Evolutionary conservation across 2,329 filamentous ascomycete genomes (phyloP).

Genomic region (Leptographium galeiforme): DNA sequence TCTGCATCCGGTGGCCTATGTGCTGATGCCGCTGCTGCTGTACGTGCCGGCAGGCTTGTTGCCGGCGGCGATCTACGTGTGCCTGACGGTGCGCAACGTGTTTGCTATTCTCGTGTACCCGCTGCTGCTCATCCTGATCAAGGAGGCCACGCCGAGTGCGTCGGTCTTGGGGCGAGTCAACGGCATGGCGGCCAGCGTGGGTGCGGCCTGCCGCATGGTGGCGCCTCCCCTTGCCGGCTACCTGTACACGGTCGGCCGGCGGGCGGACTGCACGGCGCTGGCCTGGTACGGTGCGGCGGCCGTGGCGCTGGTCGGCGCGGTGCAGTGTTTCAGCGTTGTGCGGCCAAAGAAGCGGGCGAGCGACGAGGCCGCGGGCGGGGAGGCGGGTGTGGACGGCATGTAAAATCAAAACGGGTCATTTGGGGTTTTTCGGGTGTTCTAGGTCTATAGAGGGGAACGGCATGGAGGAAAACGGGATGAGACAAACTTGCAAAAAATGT

Average conservation of each 20-base stretch:
- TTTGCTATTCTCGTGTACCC: conserved; percentile 53
- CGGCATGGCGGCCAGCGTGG: conserved; percentile 50
- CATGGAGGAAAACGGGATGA: neutral
- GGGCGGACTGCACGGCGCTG: conserved; percentile 43
- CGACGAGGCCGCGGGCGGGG: neutral
- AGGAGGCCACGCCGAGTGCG: conserved; percentile 46
- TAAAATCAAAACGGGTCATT: too few relatives aligned
- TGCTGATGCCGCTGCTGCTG: conserved; percentile 44
- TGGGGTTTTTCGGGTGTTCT: too few relatives aligned
- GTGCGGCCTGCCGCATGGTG: conserved; percentile 53
- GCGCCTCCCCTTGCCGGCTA: conserved; percentile 52
- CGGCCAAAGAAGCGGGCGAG: conserved; percentile 12
- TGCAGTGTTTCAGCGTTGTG: conserved; percentile 46
- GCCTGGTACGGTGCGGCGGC: conserved; percentile 51
- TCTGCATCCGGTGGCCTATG: conserved; percentile 48
- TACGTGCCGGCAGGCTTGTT: conserved; percentile 35
- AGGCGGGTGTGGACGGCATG: too few relatives aligned
- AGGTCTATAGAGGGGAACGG: neutral
- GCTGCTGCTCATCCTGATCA: conserved; percentile 52
- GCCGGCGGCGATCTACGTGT: conserved; percentile 44
- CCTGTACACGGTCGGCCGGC: conserved; percentile 46
- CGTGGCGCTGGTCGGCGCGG: conserved; percentile 40
- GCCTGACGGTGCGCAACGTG: conserved; percentile 43
- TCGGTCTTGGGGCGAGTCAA: conserved; percentile 50
- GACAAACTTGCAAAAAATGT: too few relatives aligned